Base-by-base conservation (phyloP, 331 rosid species). In the Dryas integrifolia region DNA sequence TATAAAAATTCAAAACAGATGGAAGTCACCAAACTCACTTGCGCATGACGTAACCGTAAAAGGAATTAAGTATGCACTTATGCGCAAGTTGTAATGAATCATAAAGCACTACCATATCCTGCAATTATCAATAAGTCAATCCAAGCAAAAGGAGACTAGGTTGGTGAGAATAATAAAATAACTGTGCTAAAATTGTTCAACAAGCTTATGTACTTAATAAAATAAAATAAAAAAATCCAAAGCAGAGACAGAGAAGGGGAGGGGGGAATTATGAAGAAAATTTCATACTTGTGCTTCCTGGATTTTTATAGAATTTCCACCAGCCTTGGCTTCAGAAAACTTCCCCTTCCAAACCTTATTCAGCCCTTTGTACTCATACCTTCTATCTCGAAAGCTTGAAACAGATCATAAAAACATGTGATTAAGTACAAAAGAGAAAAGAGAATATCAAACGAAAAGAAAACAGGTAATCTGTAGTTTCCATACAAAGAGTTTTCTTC, bases 21-120 rank as follows among this genome's bases (percentile, higher is more conserved):
- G 44, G 70, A 77, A 71, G 59, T 76, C 64, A 80, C 40, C 76
- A 44, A 82, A 89, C 98, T 91, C 87, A 94, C 98, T 94, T 94
- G 83, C 98, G 97, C 98, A 94, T 94, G 78, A 94, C 98, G 64
- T 94, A 94, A 88, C 98, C 98, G 81, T 94, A 94, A 81, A 94
- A 94, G 78, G 98, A 94, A 86, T 94, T 94, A 67, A 94, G 98
- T 24, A 94, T 94, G 79, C 98, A 91, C 86, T 94, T 94, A 77
- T 94, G 98, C 47, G 98, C 98, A 38, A 94, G 98, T 84, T 94
- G 98, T 77, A 94, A 82, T 45, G 98, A 94, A 85, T 94, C 98
- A 82, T 91, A 94, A 65, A 94, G 92, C 84, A 94, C 97, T 35
- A 91, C 98, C 96, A 94, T 88, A 85, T 94, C 97, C 98, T 94